Percentiles rank a stretch among this genome's conserved stretches.
Evolutionary conservation across 2,329 filamentous ascomycete species (phyloP).

Genomic region (Escovopsis weberi): DNA sequence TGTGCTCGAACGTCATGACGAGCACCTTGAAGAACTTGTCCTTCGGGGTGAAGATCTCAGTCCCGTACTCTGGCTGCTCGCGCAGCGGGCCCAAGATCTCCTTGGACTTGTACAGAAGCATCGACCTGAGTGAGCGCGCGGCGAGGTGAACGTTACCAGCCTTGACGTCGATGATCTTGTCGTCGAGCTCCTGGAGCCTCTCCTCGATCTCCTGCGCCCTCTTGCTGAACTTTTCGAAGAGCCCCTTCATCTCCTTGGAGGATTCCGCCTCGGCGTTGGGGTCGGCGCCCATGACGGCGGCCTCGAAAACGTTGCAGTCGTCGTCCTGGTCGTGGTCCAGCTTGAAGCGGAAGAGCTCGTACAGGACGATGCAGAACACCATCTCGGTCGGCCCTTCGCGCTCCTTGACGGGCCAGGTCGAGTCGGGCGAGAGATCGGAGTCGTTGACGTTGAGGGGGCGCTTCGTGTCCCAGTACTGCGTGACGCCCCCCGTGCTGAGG

Average conservation of each 20-base stretch:
- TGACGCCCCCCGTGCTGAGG: constrained; percentile 36
- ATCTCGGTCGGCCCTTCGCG: constrained; percentile 46
- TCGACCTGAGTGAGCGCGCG: constrained; percentile 30
- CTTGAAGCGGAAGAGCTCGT: constrained; percentile 36
- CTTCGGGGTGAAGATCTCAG: constrained; percentile 31
- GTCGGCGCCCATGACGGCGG: constrained; percentile 32
- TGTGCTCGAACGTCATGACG: constrained; percentile 33
- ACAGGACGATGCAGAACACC: constrained; percentile 38
- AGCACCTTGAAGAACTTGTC: constrained; percentile 43
- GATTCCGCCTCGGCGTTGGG: constrained; percentile 14
- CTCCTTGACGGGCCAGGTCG: constrained; percentile 34
- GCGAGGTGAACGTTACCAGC: constrained; percentile 39
- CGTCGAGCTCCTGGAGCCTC: constrained; percentile 30
- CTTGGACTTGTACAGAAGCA: constrained; percentile 34
- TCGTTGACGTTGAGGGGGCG: constrained; percentile 44
- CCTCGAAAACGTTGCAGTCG: constrained; percentile 33
- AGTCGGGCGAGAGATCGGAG: constrained; percentile 38
- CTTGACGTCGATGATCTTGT: constrained; percentile 33
- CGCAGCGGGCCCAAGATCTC: constrained; percentile 32
- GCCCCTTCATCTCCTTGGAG: constrained; percentile 3
- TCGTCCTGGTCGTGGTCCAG: constrained; percentile 25
- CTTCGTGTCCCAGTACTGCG: constrained; percentile 41
- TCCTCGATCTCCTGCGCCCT: constrained; percentile 28
- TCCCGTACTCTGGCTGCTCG: constrained; percentile 33
- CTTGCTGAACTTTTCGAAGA: constrained; percentile 26